These are phyloP conservation scores for Chalciporus pseudorubinellus DNA, from an alignment of 768 basidiomycete genomes.

Conservation along the genomic window DNA sequence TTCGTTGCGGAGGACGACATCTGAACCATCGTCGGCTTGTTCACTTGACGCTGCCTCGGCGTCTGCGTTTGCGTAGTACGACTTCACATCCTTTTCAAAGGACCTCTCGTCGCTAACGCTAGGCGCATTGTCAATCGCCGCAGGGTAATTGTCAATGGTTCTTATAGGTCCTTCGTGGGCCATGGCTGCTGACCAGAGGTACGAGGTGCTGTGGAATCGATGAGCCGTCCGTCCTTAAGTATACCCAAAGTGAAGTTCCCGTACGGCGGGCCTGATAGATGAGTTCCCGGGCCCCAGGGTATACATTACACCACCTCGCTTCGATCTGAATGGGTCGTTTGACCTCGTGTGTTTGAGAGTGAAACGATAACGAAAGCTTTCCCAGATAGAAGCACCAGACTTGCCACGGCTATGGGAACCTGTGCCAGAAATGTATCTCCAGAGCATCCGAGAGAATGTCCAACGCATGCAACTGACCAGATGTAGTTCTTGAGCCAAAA, in stretches of 20 bases:
- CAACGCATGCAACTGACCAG: too few relatives aligned
- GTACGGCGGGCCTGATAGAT: neutral
- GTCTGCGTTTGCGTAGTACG: slow-evolving; percentile 31
- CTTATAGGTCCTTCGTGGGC: neutral
- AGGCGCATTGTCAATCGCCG: neutral
- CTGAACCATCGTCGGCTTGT: slow-evolving; percentile 8
- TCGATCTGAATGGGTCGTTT: too few relatives aligned
- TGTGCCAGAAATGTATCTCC: neutral
- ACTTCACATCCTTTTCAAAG: too few relatives aligned
- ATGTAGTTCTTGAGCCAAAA: too few relatives aligned
- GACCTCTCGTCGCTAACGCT: too few relatives aligned
- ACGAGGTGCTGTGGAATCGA: neutral
- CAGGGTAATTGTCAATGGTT: neutral
- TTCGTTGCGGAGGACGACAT: slow-evolving; percentile 37
- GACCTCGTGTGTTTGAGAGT: neutral
- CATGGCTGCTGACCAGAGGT: slow-evolving; percentile 3
- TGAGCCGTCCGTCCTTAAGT: neutral
- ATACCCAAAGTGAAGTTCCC: neutral
- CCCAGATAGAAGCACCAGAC: neutral
- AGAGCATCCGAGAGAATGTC: too few relatives aligned
- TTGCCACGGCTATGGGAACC: neutral
- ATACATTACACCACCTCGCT: neutral
- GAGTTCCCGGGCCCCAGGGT: neutral
- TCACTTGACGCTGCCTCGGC: slow-evolving; percentile 23
- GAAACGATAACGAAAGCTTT: neutral